Evolutionary conservation across 352 stramenopile genomes (phyloP), one percentile per base, ranked within the genome.

Genomic region (Globisporangium echinulatum): DNA sequence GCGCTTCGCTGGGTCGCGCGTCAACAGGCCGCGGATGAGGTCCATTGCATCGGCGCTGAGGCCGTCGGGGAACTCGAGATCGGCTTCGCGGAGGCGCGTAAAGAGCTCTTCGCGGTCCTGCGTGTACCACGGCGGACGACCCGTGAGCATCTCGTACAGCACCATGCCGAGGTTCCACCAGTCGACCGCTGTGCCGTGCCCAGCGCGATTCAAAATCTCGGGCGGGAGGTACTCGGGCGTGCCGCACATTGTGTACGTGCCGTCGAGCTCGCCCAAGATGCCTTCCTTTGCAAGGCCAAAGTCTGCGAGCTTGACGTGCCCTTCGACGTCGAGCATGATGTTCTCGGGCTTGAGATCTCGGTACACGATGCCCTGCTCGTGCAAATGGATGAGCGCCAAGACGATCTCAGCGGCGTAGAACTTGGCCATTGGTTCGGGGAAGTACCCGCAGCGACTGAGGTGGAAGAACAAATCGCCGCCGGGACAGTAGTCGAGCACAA

Each of bases 1-100:
- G 9, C 97, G 87, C 70, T 90, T 88, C 37, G 84, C 79, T 54
- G 94, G 91, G 53, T 98, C 87, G 58, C 97, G 95, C 43, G 84
- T 92, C 1, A 99, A 78, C 40, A 99, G 64, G 3, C 84, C 84
- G 51, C 87, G 77, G 61, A 93, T 91, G 2, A 93, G 61, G 52
- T 88, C 79, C 79, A 91, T 91, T 6, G 84, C 79, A 40, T 89
- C 72, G 11, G 61, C 66, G 25, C 70, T 77, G 37, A 93, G 68
- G 10, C 82, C 82, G 19, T 87, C 74, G 1, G 83, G 83, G 61
- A 93, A 93, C 58, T 89, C 77, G 25, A 93, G 74, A 42, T 83
- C 66, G 2, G 81, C 82, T 55, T 78, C 72, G 47, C 81, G 78
- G 15, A 93, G 69, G 5, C 83, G 77, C 38, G 68, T 76, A 51